These are phyloP conservation scores for Pythium myriotylum DNA, from an alignment of 352 stramenopile species.

Conservation along the genomic window DNA sequence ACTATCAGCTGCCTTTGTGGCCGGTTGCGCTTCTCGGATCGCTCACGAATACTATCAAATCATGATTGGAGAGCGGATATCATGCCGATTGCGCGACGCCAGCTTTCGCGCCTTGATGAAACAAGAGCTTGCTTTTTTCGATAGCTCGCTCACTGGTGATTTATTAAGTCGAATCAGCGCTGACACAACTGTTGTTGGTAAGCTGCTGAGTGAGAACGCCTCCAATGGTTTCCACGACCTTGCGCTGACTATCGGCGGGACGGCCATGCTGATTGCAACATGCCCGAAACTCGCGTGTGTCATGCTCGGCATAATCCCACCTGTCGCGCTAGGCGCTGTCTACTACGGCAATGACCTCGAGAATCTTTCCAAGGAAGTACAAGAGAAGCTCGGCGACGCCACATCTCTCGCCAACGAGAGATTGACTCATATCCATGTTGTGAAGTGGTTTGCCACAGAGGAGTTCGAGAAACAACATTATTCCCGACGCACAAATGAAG, in stretches of 20 bases:
- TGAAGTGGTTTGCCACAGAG: slow-evolving; percentile 88
- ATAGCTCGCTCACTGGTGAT: slow-evolving; percentile 85
- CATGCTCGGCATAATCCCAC: slow-evolving; percentile 89
- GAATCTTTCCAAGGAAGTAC: slow-evolving; percentile 82
- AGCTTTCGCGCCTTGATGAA: slow-evolving; percentile 69
- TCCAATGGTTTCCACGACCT: slow-evolving; percentile 66
- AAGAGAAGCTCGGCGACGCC: slow-evolving; percentile 89
- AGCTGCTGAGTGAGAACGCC: slow-evolving; percentile 89
- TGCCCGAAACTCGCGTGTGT: slow-evolving; percentile 88
- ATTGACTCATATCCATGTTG: slow-evolving; percentile 89
- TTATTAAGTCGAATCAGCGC: slow-evolving; percentile 89
- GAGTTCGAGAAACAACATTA: slow-evolving; percentile 53
- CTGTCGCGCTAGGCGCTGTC: slow-evolving; percentile 81
- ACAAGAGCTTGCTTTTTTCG: slow-evolving; percentile 92
- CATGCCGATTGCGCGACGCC: slow-evolving; percentile 62
- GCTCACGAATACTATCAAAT: slow-evolving; percentile 66
- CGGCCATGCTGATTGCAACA: slow-evolving; percentile 89
- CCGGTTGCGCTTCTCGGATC: slow-evolving; percentile 60
- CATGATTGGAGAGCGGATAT: slow-evolving; percentile 84
- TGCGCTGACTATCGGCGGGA: slow-evolving; percentile 79
- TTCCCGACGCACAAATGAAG: slow-evolving; percentile 46
- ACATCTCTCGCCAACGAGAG: slow-evolving; percentile 92
- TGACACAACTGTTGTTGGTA: slow-evolving; percentile 90
- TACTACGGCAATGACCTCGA: slow-evolving; percentile 87
- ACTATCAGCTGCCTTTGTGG: slow-evolving; percentile 59